A percentile compares a stretch with the other conserved stretches of the same genome.
phyloP scores from a whole-genome alignment of 805 yeast genomes.

The Schwanniomyces sp. region DNA sequence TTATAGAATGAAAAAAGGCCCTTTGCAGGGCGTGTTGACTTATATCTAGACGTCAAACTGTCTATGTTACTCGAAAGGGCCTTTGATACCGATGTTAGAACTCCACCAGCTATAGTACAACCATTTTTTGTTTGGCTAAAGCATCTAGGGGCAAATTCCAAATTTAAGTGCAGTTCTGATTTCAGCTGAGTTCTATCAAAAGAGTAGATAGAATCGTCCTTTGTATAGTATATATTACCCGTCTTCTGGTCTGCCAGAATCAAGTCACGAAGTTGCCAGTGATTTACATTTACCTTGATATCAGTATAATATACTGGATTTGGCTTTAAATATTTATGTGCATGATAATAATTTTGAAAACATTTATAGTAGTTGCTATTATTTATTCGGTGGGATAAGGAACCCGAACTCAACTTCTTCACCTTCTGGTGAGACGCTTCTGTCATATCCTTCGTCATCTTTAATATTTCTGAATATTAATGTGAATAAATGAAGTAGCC shows the following conservation, averaged over 20 bases:
- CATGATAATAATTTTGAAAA: slow-evolving; percentile 44
- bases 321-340: slow-evolving; percentile 35
- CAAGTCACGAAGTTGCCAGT: slow-evolving; percentile 85
- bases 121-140: slow-evolving; percentile 56
- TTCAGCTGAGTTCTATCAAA: slow-evolving; percentile 20
- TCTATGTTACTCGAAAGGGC: slow-evolving; percentile 16
- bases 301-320: slow-evolving; percentile 34
- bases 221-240: slow-evolving; percentile 57
- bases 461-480: not conserved
- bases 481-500: not conserved
- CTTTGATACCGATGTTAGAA: slow-evolving; percentile 39
- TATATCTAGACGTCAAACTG: slow-evolving; percentile 12
- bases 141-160: slow-evolving; percentile 71
- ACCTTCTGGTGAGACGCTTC: not conserved
- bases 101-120: slow-evolving; percentile 48
- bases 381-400: slow-evolving; percentile 1
- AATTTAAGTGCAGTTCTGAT: slow-evolving; percentile 41
- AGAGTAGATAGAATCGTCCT: slow-evolving; percentile 50
- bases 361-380: slow-evolving; percentile 22
- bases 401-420: not conserved
- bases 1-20: slow-evolving; percentile 66
- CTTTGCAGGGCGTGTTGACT: slow-evolving; percentile 33
- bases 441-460: slow-evolving; percentile 1
- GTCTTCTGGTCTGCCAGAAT: slow-evolving; percentile 48
- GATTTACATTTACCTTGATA: slow-evolving; percentile 36